Conservation (phyloP, 306 rosid species). For the Psophocarpus tetragonolobus region DNA sequence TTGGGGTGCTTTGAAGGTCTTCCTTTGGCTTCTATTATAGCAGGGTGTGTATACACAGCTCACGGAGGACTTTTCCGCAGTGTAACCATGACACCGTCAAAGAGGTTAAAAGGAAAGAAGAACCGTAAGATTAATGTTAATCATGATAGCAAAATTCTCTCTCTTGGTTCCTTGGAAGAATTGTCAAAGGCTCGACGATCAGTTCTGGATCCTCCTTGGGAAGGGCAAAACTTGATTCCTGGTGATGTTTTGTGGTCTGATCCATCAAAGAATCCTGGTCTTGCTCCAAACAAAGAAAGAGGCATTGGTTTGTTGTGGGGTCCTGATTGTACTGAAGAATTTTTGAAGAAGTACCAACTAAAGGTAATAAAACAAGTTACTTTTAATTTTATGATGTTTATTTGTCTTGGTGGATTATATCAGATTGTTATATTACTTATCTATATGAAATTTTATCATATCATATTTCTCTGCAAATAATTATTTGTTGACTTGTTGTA, state of each 20-base stretch:
- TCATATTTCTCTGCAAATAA: conserved; percentile 1
- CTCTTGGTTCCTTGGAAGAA: conserved; percentile 80
- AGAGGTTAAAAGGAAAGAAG: conserved; percentile 81
- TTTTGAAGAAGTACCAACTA: conserved; percentile 62
- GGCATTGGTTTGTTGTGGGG: conserved; percentile 93
- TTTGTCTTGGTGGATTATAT: conserved; percentile 12
- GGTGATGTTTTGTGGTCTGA: conserved; percentile 97
- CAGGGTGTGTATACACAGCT: conserved; percentile 79
- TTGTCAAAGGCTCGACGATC: conserved; percentile 72
- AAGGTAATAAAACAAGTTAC: conserved; percentile 51
- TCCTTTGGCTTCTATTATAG: conserved; percentile 80
- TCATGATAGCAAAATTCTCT: conserved; percentile 47
- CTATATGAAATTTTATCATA: neutral
- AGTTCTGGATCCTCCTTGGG: conserved; percentile 98
- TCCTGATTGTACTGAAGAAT: conserved; percentile 90
- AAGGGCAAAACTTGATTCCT: conserved; percentile 82
- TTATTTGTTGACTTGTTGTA: neutral
- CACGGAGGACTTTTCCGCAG: conserved; percentile 93
- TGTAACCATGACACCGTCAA: conserved; percentile 49
- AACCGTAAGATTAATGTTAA: conserved; percentile 59
- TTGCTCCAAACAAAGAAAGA: conserved; percentile 80
- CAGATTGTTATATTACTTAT: neutral
- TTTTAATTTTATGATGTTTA: neutral
- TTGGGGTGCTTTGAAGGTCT: conserved; percentile 92
- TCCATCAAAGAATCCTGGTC: conserved; percentile 75